Evolutionary conservation across 176 grass and related monocot genomes (phyloP), one percentile per base, ranked within the genome.

Genomic region (Echinochloa phyllopogon): DNA sequence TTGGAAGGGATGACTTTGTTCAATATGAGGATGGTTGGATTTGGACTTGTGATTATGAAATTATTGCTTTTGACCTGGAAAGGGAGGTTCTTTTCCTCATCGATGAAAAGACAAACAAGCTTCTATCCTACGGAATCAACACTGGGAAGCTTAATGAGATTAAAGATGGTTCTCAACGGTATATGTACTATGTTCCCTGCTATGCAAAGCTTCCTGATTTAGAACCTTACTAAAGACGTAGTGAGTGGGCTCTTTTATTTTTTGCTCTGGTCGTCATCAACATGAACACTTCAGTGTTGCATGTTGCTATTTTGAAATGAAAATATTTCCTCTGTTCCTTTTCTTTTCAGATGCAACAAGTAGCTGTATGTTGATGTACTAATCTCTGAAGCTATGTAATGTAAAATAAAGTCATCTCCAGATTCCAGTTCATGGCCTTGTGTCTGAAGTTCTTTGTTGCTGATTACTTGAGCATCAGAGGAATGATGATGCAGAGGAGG

Each of bases 91-190:
- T 83, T 48, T 13, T 73, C 68, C 53, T 83, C 6, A 29, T 47
- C 5, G 81, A 85, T n/a, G 6, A 58, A 33, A 55, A 20, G 51
- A 45, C 50, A 18, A n/a, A 78, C 17, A 81, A 18, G n/a, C 51
- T 89, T 37, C 38, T 85, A 27, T 66, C 27, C 12, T 85, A 80
- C 52, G 20, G 71, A 56, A 64, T 80, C 4, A 65, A n/a, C 47
- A 89, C 72, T 6, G 82, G 76, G 25, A 67, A 85, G 49, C 62
- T 80, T 58, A 78, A 21, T 39, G 66, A 85, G 72, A 65, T 89
- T 72, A 65, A 52, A 60, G 70, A 65, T 16, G 0, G 72, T 23
- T 10, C 10, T 73, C 71, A 50, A 3, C 20, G n/a, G 43, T 11
- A n/a, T 51, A 7, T 38, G 10, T 85, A 81, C 77, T 89, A 81